A percentile compares a stretch with the other conserved stretches of the same genome.
phyloP scores from a whole-genome alignment of 2,329 filamentous ascomycete genomes.

The Ceratocystis ficicola region DNA sequence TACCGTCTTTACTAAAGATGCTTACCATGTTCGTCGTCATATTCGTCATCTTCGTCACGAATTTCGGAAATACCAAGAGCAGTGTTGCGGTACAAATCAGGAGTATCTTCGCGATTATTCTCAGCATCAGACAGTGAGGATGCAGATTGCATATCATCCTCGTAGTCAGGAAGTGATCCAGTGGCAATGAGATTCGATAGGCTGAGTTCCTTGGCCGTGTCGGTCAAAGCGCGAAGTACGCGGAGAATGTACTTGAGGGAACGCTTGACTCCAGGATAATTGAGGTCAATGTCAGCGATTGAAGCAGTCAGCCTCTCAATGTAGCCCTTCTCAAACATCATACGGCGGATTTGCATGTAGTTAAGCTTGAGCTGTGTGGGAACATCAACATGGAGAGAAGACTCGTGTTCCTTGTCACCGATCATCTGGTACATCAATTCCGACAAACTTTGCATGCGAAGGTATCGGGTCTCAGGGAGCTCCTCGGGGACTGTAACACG shows the following conservation, averaged over 20 bases:
- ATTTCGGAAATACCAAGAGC: slow-evolving; percentile 89
- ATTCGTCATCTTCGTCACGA: slow-evolving; percentile 49
- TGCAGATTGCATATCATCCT: slow-evolving; percentile 74
- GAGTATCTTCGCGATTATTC: slow-evolving; percentile 84
- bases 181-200: slow-evolving; percentile 63
- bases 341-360: slow-evolving; percentile 61
- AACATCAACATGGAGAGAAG: slow-evolving; percentile 33
- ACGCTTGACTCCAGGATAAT: slow-evolving; percentile 83
- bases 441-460: slow-evolving; percentile 71
- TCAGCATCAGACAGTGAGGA: slow-evolving; percentile 84
- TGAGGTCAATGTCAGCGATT: slow-evolving; percentile 89
- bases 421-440: slow-evolving; percentile 92
- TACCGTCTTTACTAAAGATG: background rate
- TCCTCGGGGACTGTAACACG: slow-evolving; percentile 72
- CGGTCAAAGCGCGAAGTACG: slow-evolving; percentile 75
- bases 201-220: slow-evolving; percentile 75
- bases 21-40: slow-evolving; percentile 42
- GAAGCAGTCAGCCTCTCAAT: slow-evolving; percentile 78
- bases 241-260: slow-evolving; percentile 94
- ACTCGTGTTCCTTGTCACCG: slow-evolving; percentile 55
- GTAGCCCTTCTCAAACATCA: slow-evolving; percentile 98
- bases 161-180: slow-evolving; percentile 50
- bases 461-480: slow-evolving; percentile 71
- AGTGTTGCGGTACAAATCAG: slow-evolving; percentile 92
- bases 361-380: slow-evolving; percentile 31